Evolutionary conservation across 768 basidiomycete species (phyloP).

Genomic region (Pisolithus marmoratus): DNA sequence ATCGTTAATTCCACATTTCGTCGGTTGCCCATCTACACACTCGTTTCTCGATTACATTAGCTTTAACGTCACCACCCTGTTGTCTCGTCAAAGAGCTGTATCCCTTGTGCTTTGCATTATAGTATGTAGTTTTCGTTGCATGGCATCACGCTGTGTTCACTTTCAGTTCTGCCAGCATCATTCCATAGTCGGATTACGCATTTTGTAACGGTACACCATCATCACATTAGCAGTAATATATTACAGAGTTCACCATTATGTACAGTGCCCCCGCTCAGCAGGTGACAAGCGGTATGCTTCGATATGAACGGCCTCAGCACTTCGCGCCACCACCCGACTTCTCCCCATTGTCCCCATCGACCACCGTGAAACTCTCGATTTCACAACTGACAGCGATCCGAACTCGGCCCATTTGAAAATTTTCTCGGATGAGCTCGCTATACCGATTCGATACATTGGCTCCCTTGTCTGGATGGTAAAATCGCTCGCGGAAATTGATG

Average conservation of each 20-base stretch:
- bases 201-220: not conserved
- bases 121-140: not conserved
- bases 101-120: not conserved
- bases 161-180: not conserved
- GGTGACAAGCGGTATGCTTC: too few species aligned
- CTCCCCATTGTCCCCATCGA: constrained; percentile 14
- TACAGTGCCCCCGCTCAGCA: not conserved
- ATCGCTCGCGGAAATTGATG: constrained; percentile 28
- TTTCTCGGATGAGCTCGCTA: constrained; percentile 12
- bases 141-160: not conserved
- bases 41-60: not conserved
- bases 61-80: not conserved
- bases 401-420: not conserved
- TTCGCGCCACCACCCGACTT: too few species aligned
- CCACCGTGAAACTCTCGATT: constrained; percentile 15
- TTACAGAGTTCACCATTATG: not conserved
- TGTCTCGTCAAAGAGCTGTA: not conserved
- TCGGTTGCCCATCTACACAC: not conserved
- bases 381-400: constrained; percentile 7
- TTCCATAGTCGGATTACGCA: not conserved
- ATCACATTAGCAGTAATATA: not conserved
- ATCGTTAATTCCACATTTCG: not conserved
- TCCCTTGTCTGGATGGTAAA: constrained; percentile 9
- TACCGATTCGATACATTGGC: constrained; percentile 2
- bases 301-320: not conserved